Base-by-base conservation (phyloP, 371 early-diverging fungal genomes). In the Actinomucor elegans region DNA sequence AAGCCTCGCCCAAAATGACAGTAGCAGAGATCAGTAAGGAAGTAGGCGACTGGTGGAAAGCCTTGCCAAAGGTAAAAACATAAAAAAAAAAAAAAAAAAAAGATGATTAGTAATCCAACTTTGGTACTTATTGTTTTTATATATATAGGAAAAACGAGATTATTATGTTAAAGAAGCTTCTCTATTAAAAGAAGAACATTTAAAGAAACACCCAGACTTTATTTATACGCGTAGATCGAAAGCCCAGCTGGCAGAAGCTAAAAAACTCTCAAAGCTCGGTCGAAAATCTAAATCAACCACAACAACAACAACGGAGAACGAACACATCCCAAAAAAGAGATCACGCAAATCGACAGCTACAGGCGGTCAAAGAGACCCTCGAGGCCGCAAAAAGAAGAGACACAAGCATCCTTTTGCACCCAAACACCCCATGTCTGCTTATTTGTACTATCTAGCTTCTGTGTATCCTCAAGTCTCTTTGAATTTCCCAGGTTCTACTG, bases 341-440 rank as follows among this genome's bases (percentile, higher is more conserved):
- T 18, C 34, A n/a, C 44, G 42, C 32, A 57, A 63, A 17, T 41
- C 52, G n/a, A 43, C 36, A 18, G 23, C 36, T 4, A 11, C 44
- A 4, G 59, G 69, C 17, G 73, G 68, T 7, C 73, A 68, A 52
- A 71, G 67, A 48, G 80, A 67, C 63, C 81, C 64, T 32, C 66
- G 56, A 38, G 75, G 85, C n/a, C 61, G 79, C 6, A 85, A 87
- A 57, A 90, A 87, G 66, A 85, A 85, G 57, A 75, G 79, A 35
- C 64, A 73, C 53, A 83, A 81, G 58, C 84, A 88, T 43, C 88
- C 88, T 1, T 75, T 78, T 57, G 88, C 87, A 5, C 91, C 91
- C 27, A 88, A 88, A 45, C 91, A 91, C 52, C 90, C 91, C 33
- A 88, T 89, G 80, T 86, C 88, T 14, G 89, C 85, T 10, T 91